These are phyloP conservation scores for Thoreauomyces humboldtii DNA, from an alignment of 192 early-diverging fungal genomes.

Conservation along the genomic window DNA sequence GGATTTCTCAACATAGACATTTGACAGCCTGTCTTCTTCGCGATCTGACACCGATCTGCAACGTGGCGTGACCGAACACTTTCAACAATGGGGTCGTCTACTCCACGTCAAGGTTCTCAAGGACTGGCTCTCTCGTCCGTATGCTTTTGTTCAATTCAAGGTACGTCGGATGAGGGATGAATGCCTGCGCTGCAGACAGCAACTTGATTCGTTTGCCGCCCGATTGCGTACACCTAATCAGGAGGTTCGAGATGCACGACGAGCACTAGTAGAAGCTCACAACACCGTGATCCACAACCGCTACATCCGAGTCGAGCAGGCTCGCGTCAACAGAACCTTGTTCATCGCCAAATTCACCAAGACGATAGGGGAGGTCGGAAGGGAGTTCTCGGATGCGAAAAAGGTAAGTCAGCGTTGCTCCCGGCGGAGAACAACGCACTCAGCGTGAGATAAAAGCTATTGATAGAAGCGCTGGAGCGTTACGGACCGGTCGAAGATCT, in stretches of 20 bases:
- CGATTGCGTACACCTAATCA: too few species aligned
- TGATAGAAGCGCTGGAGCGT: slow-evolving; percentile 38
- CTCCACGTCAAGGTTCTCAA: slow-evolving; percentile 72
- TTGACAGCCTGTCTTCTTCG: slow-evolving; percentile 50
- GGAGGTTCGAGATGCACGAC: slow-evolving; percentile 53
- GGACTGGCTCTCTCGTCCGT: slow-evolving; percentile 69
- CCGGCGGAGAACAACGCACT: not conserved
- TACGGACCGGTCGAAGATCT: slow-evolving; percentile 69
- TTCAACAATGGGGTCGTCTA: slow-evolving; percentile 61
- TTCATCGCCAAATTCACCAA: slow-evolving; percentile 51
- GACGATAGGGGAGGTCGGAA: slow-evolving; percentile 42
- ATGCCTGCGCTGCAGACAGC: too few species aligned
- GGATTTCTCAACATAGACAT: not conserved
- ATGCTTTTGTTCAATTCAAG: slow-evolving; percentile 78
- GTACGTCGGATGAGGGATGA: slow-evolving; percentile 23
- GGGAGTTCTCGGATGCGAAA: slow-evolving; percentile 14
- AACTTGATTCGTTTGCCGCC: too few species aligned
- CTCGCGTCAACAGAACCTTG: slow-evolving; percentile 72
- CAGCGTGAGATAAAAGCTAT: not conserved
- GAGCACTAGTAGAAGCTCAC: slow-evolving; percentile 61
- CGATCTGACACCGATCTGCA: slow-evolving; percentile 53
- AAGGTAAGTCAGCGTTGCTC: not conserved
- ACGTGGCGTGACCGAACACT: slow-evolving; percentile 54
- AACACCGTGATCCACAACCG: slow-evolving; percentile 66
- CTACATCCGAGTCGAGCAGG: slow-evolving; percentile 72